Evolutionary conservation across 2,329 filamentous ascomycete species (phyloP).

Genomic region (Trichoderma sp.): DNA sequence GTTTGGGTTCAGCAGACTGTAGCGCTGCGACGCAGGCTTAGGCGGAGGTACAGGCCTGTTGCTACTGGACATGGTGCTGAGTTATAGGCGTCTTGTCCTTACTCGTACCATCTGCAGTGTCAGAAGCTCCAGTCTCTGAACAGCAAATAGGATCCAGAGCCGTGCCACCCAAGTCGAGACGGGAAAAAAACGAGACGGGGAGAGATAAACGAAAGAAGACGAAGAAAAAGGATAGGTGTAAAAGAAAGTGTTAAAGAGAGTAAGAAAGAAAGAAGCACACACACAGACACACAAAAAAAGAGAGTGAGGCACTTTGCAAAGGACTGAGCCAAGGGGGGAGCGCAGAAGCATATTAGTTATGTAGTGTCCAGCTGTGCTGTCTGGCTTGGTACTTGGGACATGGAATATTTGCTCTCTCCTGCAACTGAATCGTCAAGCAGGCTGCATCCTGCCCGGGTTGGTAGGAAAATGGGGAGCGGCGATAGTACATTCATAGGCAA

Average conservation of each 20-base stretch:
- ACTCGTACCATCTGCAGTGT: not conserved
- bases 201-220: not conserved
- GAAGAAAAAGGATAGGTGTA: not conserved
- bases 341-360: constrained; percentile 2
- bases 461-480: not conserved
- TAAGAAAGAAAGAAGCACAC: not conserved
- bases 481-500: constrained; percentile 9
- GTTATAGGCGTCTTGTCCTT: not conserved
- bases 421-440: constrained; percentile 5
- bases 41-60: not conserved
- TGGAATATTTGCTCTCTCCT: not conserved
- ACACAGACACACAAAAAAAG: constrained; percentile 6
- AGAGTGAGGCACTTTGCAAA: constrained; percentile 11
- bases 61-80: constrained; percentile 4
- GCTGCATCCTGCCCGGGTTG: not conserved
- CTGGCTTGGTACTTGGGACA: not conserved
- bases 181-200: not conserved
- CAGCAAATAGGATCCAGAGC: not conserved
- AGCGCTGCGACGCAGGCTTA: not conserved
- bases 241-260: not conserved
- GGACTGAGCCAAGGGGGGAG: not conserved
- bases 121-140: not conserved
- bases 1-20: not conserved
- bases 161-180: not conserved
- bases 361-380: not conserved